phyloP scores from a whole-genome alignment of 495 filamentous ascomycete genomes.

The Lasiosphaeria ovina region DNA sequence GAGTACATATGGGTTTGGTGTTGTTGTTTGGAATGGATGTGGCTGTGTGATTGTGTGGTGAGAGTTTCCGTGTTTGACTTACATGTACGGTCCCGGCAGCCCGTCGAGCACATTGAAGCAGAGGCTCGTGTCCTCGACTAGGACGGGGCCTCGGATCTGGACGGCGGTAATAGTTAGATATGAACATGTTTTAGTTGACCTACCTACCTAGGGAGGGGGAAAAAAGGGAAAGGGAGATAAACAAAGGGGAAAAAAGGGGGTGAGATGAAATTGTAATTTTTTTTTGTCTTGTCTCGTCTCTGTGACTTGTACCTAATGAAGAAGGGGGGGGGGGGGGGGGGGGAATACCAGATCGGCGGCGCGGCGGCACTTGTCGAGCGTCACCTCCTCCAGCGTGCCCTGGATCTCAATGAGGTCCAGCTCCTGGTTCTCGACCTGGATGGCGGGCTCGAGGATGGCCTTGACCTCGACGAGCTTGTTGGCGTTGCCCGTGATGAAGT shows the following conservation, averaged over 20 bases:
- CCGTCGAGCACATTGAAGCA: conserved; percentile 88
- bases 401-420: conserved; percentile 88
- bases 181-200: neutral
- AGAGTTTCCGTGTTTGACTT: conserved; percentile 25
- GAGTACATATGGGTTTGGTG: conserved; percentile 13
- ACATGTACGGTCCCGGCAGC: conserved; percentile 98
- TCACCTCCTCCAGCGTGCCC: conserved; percentile 88
- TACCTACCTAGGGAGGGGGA: neutral
- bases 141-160: conserved; percentile 78
- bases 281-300: neutral
- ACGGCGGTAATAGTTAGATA: neutral
- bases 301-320: neutral
- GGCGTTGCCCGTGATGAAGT: conserved; percentile 95
- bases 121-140: conserved; percentile 94
- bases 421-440: conserved; percentile 68
- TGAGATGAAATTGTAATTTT: neutral
- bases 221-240: neutral
- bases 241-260: neutral
- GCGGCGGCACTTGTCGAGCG: conserved; percentile 76
- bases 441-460: conserved; percentile 73
- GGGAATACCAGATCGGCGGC: conserved; percentile 63
- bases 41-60: neutral
- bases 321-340: neutral
- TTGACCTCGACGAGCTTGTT: conserved; percentile 89
- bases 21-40: neutral